Conservation (phyloP, 169 alveolate species). For the Cryptosporidium canis region DNA sequence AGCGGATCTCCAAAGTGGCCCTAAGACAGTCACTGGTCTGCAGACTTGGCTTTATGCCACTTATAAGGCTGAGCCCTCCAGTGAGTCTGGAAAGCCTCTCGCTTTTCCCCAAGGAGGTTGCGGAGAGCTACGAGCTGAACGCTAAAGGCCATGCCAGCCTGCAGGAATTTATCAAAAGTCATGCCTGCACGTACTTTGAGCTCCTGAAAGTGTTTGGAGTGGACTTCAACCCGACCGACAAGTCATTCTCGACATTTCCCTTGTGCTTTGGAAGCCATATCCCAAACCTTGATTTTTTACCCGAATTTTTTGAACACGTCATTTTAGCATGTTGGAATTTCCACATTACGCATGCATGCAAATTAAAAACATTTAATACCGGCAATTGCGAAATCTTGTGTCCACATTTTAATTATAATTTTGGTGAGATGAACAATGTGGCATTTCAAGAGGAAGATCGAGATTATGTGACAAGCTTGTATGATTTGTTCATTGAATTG, state of each 20-base stretch:
- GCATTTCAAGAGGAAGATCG: background rate
- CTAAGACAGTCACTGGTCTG: slow-evolving; percentile 36
- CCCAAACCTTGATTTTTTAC: slow-evolving; percentile 59
- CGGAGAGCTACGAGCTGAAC: background rate
- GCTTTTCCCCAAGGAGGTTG: background rate
- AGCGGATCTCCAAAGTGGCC: slow-evolving; percentile 12
- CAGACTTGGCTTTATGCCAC: slow-evolving; percentile 44
- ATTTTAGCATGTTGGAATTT: slow-evolving; percentile 35
- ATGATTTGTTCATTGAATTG: background rate
- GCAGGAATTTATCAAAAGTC: background rate
- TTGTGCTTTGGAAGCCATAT: slow-evolving; percentile 41
- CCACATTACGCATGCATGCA: slow-evolving; percentile 5
- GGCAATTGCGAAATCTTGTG: background rate
- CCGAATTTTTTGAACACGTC: slow-evolving; percentile 19
- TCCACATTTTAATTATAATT: background rate
- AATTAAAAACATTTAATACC: background rate
- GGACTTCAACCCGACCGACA: background rate
- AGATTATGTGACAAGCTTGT: background rate
- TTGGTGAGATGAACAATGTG: background rate
- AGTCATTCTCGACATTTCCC: slow-evolving; percentile 24
- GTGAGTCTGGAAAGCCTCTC: background rate
- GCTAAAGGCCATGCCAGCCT: background rate
- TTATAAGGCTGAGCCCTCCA: slow-evolving; percentile 28
- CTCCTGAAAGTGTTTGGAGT: slow-evolving; percentile 23
- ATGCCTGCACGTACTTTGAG: background rate